Percentiles rank a stretch among this genome's conserved stretches.
Conservation (phyloP, 1,139 yeast species). For the Debaryomyces singareniensis region DNA sequence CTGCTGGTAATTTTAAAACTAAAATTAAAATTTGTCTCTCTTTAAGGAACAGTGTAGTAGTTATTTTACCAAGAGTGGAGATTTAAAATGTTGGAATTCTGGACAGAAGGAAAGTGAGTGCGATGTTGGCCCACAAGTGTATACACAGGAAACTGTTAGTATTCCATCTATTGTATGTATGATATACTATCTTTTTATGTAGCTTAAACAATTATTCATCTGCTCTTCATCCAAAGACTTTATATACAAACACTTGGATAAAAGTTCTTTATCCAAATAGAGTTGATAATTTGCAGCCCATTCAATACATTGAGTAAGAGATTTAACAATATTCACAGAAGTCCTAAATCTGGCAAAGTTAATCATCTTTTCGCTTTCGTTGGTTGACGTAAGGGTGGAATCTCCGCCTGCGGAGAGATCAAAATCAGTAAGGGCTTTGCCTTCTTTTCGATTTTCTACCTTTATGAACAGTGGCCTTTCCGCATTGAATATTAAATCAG, state of each 20-base stretch:
- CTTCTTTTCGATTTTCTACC: slow-evolving; percentile 5
- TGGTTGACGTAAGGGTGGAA: slow-evolving; percentile 8
- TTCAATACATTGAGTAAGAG: slow-evolving; percentile 75
- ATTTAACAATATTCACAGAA: slow-evolving; percentile 72
- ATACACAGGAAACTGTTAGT: too few relatives aligned
- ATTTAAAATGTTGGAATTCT: slow-evolving; percentile 28
- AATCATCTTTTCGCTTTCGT: slow-evolving; percentile 41
- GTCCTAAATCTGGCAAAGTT: slow-evolving; percentile 77
- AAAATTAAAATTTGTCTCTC: too few relatives aligned
- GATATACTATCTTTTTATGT: too few relatives aligned
- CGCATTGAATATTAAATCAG: slow-evolving; percentile 76
- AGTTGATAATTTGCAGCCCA: slow-evolving; percentile 68
- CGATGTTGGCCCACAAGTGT: too few relatives aligned
- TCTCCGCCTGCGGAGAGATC: slow-evolving; percentile 7
- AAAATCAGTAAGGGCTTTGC: slow-evolving; percentile 1
- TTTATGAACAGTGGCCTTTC: slow-evolving; percentile 52
- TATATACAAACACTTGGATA: slow-evolving; percentile 80
- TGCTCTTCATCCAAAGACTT: slow-evolving; percentile 73
- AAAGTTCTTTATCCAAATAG: slow-evolving; percentile 47
- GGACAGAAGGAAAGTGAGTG: too few relatives aligned
- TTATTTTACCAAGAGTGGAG: slow-evolving; percentile 31
- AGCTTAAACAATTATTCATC: slow-evolving; percentile 46
- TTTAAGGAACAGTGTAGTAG: too few relatives aligned
- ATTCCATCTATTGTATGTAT: too few relatives aligned
- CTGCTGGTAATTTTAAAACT: too few relatives aligned